Evolutionary conservation across 169 alveolate genomes (phyloP), one percentile per base, ranked within the genome.

Genomic region (Plasmodium coatneyi): DNA sequence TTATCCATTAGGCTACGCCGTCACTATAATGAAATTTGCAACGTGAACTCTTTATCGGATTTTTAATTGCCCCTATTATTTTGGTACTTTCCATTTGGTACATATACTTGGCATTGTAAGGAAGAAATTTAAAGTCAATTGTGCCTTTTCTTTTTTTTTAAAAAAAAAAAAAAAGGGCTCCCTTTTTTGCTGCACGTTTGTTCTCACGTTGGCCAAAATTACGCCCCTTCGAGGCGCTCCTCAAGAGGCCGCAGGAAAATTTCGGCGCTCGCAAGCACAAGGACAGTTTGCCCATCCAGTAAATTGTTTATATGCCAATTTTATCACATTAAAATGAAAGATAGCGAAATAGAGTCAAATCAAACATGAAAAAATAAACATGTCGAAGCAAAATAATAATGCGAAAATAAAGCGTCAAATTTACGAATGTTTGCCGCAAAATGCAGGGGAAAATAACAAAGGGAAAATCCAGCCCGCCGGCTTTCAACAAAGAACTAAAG

Each of bases 1-100:
- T 96, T 98, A 97, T 98, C 99, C 99, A 97, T 98, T 98, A 96
- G 99, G 99, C 99, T 98, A 98, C 99, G 98, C 97, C 99, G 99
- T 98, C 99, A 79, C 71, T 74, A 72, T 9, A 1, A 2, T 12
- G 7, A 54, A 4, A 32, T 56, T 22, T 10, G 3, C 34, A n/a
- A 19, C 10, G 19, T 32, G 2, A 22, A 0, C 70, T 36, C 19
- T n/a, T 1, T 12, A 81, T 81, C 41, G n/a, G 16, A 66, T 66
- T 66, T 22, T 66, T 66, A 0, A 49, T 49, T 12, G 25, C 60
- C 25, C 25, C 60, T 0, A 49, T 3, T 16, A 49, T 12, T 43
- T 43, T 5, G 22, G 7, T 49, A 49, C 60, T 49, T 4, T 12
- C 2, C 3, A 49, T 49, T 49, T 16, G 6, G 7, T 49, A n/a